These are phyloP conservation scores for Mycena haematopus DNA, from an alignment of 768 basidiomycete species.

Conservation along the genomic window DNA sequence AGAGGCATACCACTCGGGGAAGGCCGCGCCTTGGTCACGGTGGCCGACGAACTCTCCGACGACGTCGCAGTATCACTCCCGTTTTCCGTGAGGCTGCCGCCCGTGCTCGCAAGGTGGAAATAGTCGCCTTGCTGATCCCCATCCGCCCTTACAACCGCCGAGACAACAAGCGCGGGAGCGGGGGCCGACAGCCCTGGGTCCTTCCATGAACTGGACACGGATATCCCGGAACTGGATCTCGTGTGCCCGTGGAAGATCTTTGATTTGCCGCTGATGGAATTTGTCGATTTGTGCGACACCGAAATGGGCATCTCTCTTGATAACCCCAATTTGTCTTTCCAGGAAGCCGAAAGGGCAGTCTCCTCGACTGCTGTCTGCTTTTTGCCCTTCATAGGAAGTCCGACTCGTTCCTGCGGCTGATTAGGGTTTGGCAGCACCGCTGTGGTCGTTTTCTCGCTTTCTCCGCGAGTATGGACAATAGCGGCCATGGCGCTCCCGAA, in stretches of 20 bases:
- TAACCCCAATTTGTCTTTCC: conserved; percentile 44
- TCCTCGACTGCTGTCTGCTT: conserved; percentile 40
- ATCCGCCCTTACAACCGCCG: conserved; percentile 53
- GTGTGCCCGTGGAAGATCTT: conserved; percentile 40
- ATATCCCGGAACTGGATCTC: conserved; percentile 46
- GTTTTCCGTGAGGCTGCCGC: conserved; percentile 32
- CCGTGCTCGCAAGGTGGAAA: conserved; percentile 40
- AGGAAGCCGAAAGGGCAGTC: conserved; percentile 42
- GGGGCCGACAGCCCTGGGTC: conserved; percentile 58
- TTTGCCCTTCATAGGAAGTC: conserved; percentile 45
- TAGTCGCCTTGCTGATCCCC: conserved; percentile 47
- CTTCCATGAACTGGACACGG: conserved; percentile 53
- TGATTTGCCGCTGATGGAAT: conserved; percentile 40
- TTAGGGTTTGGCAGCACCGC: conserved; percentile 17
- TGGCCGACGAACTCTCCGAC: conserved; percentile 50
- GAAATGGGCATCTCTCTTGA: conserved; percentile 49
- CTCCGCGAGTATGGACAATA: conserved; percentile 44
- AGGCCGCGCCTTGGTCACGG: conserved; percentile 46
- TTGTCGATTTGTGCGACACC: conserved; percentile 46
- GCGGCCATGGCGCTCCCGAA: conserved; percentile 52
- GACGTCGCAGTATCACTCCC: conserved; percentile 25
- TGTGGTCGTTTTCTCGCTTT: conserved; percentile 31
- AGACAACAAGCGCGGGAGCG: conserved; percentile 60
- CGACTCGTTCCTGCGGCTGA: conserved; percentile 34
- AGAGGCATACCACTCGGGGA: conserved; percentile 48